Percentiles rank a stretch among this genome's conserved stretches.
Conservation (phyloP, 2,329 filamentous ascomycete species). For the Emmonsiellopsis sp. region DNA sequence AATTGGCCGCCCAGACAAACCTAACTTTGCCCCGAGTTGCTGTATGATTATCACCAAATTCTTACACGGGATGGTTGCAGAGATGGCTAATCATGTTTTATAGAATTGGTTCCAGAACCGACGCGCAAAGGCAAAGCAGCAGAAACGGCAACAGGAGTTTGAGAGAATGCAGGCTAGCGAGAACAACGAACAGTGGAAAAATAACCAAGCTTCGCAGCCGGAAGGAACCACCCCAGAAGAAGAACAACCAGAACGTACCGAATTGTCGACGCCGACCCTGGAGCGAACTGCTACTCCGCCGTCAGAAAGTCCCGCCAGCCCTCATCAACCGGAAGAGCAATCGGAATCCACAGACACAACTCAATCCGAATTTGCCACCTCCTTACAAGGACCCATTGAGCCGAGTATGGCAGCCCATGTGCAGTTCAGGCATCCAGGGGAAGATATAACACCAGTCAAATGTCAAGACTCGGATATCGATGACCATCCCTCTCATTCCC, state of each 20-base stretch:
- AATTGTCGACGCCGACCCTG: background rate
- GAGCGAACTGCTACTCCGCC: background rate
- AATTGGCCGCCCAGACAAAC: constrained; percentile 40
- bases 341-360: background rate
- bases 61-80: background rate
- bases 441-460: background rate
- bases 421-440: background rate
- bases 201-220: constrained; percentile 16
- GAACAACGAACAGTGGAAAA: constrained; percentile 20
- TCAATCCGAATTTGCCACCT: background rate
- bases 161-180: constrained; percentile 32
- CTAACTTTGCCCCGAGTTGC: constrained; percentile 40
- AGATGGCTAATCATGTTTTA: background rate
- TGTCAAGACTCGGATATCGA: background rate
- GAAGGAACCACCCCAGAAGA: constrained; percentile 16
- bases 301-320: constrained; percentile 7
- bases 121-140: constrained; percentile 43
- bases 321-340: constrained; percentile 17
- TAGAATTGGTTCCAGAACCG: constrained; percentile 47
- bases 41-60: constrained; percentile 22
- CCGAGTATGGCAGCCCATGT: background rate
- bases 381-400: background rate
- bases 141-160: constrained; percentile 40
- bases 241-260: constrained; percentile 1
- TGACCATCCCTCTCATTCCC: background rate